Evolutionary conservation across 208 protist genomes (phyloP).

Genomic region (Leishmania major): DNA sequence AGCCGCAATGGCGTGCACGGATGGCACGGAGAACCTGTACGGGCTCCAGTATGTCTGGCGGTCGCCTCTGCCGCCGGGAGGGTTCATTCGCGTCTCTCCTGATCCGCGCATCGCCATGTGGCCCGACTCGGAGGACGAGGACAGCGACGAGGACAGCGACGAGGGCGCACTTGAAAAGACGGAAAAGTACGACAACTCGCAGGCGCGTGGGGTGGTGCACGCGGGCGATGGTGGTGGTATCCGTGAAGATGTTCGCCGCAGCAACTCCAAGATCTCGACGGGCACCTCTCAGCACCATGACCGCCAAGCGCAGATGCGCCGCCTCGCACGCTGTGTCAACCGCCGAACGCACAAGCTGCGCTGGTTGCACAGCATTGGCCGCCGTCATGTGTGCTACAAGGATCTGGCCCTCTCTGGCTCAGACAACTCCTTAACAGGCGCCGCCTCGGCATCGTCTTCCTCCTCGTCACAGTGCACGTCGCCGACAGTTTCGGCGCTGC

Average conservation of each 20-base stretch:
- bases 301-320: conserved; percentile 29
- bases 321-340: conserved; percentile 28
- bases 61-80: conserved; percentile 60
- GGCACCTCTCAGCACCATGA: conserved; percentile 1
- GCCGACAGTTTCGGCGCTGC: background rate
- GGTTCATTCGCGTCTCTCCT: conserved; percentile 72
- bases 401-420: conserved; percentile 23
- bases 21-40: conserved; percentile 64
- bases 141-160: background rate
- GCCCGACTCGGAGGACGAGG: conserved; percentile 37
- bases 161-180: background rate
- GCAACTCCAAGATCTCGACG: background rate
- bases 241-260: background rate
- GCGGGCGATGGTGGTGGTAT: background rate
- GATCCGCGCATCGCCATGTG: conserved; percentile 77
- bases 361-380: conserved; percentile 30
- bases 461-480: background rate
- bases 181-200: background rate
- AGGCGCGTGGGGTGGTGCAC: background rate
- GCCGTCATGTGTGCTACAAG: conserved; percentile 25
- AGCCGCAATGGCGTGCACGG: conserved; percentile 33
- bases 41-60: conserved; percentile 78
- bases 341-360: conserved; percentile 25
- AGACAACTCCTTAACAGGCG: background rate
- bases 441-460: background rate